Evolutionary conservation across 257 asterid genomes (phyloP), one percentile per base, ranked within the genome.

Genomic region (Ilex asprella): DNA sequence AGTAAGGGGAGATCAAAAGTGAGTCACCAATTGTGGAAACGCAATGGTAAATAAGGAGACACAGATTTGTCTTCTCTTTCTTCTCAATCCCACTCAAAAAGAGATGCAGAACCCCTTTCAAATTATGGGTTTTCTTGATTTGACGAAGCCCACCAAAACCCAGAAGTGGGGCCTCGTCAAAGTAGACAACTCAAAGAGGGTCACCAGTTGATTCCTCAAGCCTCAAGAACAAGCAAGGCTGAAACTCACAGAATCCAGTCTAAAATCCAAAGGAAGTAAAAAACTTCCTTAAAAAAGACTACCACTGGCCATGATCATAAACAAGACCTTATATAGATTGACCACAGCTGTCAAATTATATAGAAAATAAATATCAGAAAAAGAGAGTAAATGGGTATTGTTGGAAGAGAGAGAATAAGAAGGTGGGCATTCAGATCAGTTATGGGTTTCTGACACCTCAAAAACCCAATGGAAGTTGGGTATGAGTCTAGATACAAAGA

Each of bases 1-100:
- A 73, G 69, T 56, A 27, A 62, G 66, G 39, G 30, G 65, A 67
- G 47, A 31, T 44, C 58, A 32, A 44, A 12, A 53, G 30, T 74
- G 74, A 82, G 81, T 85, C 82, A 79, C 88, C 81, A 76, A 73
- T 68, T 70, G 70, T 75, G 74, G 73, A 61, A 53, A 73, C 71
- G 71, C 71, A 76, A 73, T 68, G 31, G 47, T 39, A 61, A 30
- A 53, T 8, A 10, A 53, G 70, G 58, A 66, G 68, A 74, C 55
- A 21, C 47, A 50, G 43, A 13, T 65, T 62, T 63, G 30, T 66
- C 54, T 50, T 39, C 21, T 59, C 53, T 49, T 63, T 65, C 60
- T 63, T 75, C 32, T 62, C 73, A 51, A 60, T 58, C 51, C 68
- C 65, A 59, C 61, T 56, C 47, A 60, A 61, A 61, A 76, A 72